phyloP scores from a whole-genome alignment of 192 early-diverging fungal genomes.

The Coemansia biformis region DNA sequence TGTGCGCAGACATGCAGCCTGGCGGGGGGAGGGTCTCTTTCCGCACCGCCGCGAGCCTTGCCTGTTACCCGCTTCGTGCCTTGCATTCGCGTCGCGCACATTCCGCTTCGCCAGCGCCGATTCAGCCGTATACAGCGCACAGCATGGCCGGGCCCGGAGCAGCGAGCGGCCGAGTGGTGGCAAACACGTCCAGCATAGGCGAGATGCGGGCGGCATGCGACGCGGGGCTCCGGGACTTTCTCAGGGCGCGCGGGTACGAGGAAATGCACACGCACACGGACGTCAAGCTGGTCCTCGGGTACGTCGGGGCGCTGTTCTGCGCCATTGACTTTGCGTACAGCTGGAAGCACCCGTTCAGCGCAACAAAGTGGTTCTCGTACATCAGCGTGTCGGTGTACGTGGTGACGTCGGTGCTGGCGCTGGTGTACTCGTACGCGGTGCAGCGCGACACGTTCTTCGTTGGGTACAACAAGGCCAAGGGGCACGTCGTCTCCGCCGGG shows the following conservation, averaged over 20 bases:
- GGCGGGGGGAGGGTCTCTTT: no score
- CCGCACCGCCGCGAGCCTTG: no score
- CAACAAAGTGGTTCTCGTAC: conserved; percentile 56
- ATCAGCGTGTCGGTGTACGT: conserved; percentile 57
- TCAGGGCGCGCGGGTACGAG: conserved; percentile 50
- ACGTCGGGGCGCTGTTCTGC: conserved; percentile 67
- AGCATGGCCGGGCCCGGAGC: no score
- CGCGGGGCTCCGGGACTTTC: conserved; percentile 53
- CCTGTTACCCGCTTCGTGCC: no score
- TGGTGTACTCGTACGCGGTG: conserved; percentile 55
- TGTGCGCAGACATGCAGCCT: no score
- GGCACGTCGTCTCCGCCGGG: conserved; percentile 52
- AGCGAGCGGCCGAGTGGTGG: conserved; percentile 18
- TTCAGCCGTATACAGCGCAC: no score
- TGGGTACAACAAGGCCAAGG: conserved; percentile 56
- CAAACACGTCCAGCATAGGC: conserved; percentile 47
- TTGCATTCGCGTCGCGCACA: no score
- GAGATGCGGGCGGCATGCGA: conserved; percentile 64
- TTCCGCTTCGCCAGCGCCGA: no score
- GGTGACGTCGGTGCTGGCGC: conserved; percentile 41
- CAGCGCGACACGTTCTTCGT: conserved; percentile 67
- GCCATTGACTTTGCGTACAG: conserved; percentile 64
- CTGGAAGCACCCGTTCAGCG: conserved; percentile 61
- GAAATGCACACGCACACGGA: conserved; percentile 79
- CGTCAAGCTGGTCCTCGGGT: conserved; percentile 76